These are phyloP conservation scores for Ophiocordyceps robertsii DNA, from an alignment of 2,329 filamentous ascomycete species.

Conservation along the genomic window DNA sequence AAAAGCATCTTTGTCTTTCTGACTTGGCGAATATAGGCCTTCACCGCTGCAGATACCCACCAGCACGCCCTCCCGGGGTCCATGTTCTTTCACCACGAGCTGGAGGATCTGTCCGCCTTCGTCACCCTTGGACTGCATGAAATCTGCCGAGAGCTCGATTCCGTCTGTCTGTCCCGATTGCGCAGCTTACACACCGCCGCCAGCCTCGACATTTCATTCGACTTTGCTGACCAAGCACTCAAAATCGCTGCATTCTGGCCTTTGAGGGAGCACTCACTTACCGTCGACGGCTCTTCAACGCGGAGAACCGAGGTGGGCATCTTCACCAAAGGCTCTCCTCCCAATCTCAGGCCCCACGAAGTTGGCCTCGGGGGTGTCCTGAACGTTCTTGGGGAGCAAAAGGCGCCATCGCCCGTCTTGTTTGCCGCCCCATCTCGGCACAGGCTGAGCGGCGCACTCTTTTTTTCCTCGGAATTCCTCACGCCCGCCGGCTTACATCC, in stretches of 20 bases:
- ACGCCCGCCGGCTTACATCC: conserved; percentile 73
- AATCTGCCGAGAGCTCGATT: conserved; percentile 33
- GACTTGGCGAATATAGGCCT: conserved; percentile 32
- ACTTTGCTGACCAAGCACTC: conserved; percentile 50
- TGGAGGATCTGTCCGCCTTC: conserved; percentile 44
- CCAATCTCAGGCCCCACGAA: conserved; percentile 52
- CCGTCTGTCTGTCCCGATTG: conserved; percentile 35
- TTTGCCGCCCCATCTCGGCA: conserved; percentile 81
- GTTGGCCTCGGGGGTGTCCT: conserved; percentile 67
- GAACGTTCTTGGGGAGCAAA: conserved; percentile 63
- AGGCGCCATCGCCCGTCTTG: conserved; percentile 57
- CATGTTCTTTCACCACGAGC: conserved; percentile 56
- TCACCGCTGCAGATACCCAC: conserved; percentile 35
- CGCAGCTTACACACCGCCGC: conserved; percentile 35
- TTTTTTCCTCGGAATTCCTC: conserved; percentile 56
- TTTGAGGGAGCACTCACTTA: conserved; percentile 24
- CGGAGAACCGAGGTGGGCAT: conserved; percentile 71
- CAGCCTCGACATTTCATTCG: conserved; percentile 66
- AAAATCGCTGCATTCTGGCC: conserved; percentile 55
- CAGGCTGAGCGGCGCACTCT: conserved; percentile 41
- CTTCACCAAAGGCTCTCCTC: conserved; percentile 49
- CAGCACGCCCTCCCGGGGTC: conserved; percentile 31
- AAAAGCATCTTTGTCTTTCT: background rate
- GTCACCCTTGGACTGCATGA: conserved; percentile 35
- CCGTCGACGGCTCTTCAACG: conserved; percentile 23